Evolutionary conservation across 2,329 filamentous ascomycete species (phyloP), one percentile per base, ranked within the genome.

Genomic region (Lachnellula hyalina): DNA sequence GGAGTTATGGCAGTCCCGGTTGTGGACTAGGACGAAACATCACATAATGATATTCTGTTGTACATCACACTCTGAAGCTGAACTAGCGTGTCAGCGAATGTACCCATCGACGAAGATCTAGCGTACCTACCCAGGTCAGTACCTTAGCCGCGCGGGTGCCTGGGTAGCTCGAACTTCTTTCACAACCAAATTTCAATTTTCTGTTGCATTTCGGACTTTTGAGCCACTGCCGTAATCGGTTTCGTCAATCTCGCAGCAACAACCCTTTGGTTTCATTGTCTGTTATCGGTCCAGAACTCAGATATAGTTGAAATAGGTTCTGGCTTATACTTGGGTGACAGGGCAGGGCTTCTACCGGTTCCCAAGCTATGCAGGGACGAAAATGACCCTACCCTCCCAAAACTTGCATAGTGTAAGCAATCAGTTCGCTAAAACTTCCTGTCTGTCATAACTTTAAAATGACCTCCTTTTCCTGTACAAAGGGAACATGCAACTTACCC

Each of bases 1-100:
- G 93, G 94, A 1, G 91, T 97, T 3, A 96, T 97, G 91, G 81
- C 78, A 25, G 77, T 67, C 44, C 59, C 65, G 8, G 48, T 56
- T 12, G 48, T 59, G 25, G 62, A 60, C 6, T 56, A 55, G 48
- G 35, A 19, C n/a, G 23, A 41, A 34, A 38, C 34, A 8, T 3
- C 11, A 19, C 19, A 14, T 41, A 50, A 50, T 25, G 23, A 42
- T 9, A n/a, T 15, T 28, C 21, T 42, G n/a, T 42, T 25, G 36
- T n/a, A 42, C 11, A 11, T 42, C 25, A 19, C 48, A 41, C 23
- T 47, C 12, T 40, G 15, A 40, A 48, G 46, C 46, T 32, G 28
- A 32, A 32, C 9, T 50, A 42, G 19, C 17, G n/a, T 40, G 12
- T 21, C 41, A 19, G 41, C 41, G 19, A 19, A 23, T 38, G 2